Conservation (phyloP, 2,329 filamentous ascomycete genomes). For the Ophiostoma perfectum region DNA sequence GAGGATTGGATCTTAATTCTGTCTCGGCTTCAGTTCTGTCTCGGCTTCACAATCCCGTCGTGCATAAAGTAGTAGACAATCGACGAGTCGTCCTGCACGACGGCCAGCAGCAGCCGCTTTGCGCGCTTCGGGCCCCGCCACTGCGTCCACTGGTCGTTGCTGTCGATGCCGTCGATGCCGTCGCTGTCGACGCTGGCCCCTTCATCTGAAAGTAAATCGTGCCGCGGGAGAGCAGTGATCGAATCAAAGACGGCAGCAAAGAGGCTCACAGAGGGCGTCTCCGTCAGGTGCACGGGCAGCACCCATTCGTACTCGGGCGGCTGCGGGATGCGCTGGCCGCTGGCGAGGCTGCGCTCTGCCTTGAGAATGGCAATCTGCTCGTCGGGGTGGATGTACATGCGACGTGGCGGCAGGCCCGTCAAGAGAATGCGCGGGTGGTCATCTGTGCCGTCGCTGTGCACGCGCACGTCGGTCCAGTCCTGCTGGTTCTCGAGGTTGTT, state of each 20-base stretch:
- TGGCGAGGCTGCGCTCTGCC: slow-evolving; percentile 46
- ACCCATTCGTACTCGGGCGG: slow-evolving; percentile 67
- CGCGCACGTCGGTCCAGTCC: slow-evolving; percentile 60
- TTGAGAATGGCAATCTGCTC: slow-evolving; percentile 71
- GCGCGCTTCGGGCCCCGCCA: slow-evolving; percentile 44
- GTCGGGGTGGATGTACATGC: slow-evolving; percentile 74
- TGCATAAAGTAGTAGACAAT: slow-evolving; percentile 81
- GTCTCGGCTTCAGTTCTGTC: slow-evolving; percentile 80
- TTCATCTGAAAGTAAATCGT: slow-evolving; percentile 12
- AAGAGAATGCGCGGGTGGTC: slow-evolving; percentile 56
- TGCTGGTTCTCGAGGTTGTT: slow-evolving; percentile 72
- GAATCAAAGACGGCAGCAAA: slow-evolving; percentile 68
- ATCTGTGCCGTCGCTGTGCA: slow-evolving; percentile 41
- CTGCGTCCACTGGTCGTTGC: slow-evolving; percentile 33
- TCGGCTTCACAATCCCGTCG: slow-evolving; percentile 79
- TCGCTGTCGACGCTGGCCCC: slow-evolving; percentile 26
- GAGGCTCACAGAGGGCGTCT: slow-evolving; percentile 63
- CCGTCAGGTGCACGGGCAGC: slow-evolving; percentile 63
- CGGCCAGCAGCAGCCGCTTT: slow-evolving; percentile 70
- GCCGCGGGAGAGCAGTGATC: slow-evolving; percentile 43
- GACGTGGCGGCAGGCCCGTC: slow-evolving; percentile 65
- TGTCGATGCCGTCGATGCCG: slow-evolving; percentile 22
- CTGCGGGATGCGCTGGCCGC: slow-evolving; percentile 43
- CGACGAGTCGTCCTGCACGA: slow-evolving; percentile 73
- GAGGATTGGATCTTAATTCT: slow-evolving; percentile 54